Conservation (phyloP, 495 filamentous ascomycete species). For the Sporormia fimetaria region DNA sequence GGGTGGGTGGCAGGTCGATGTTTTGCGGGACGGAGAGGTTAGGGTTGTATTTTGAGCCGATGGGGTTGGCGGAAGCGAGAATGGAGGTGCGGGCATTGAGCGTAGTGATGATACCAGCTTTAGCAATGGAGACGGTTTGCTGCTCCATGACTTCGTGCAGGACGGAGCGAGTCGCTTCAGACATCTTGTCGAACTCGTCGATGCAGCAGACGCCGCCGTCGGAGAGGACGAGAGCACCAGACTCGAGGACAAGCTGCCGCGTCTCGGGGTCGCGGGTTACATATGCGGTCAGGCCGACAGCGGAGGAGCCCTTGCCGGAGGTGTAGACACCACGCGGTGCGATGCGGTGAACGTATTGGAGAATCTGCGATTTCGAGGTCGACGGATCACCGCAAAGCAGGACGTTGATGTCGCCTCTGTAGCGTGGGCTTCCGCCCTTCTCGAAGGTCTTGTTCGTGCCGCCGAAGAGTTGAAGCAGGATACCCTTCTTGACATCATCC, state of each 20-base stretch:
- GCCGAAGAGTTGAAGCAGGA: slow-evolving; percentile 89
- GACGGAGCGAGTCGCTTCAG: slow-evolving; percentile 85
- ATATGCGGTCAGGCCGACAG: slow-evolving; percentile 96
- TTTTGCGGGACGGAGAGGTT: slow-evolving; percentile 94
- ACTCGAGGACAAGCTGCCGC: slow-evolving; percentile 89
- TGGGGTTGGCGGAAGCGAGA: slow-evolving; percentile 92
- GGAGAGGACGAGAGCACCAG: slow-evolving; percentile 85
- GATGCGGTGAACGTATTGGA: slow-evolving; percentile 93
- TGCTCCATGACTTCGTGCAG: slow-evolving; percentile 99
- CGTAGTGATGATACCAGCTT: slow-evolving; percentile 97
- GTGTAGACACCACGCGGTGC: slow-evolving; percentile 96
- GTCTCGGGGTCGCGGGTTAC: slow-evolving; percentile 93
- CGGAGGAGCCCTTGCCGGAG: slow-evolving; percentile 91
- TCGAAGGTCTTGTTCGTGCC: slow-evolving; percentile 98
- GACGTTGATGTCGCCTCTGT: slow-evolving; percentile 94
- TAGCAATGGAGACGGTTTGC: slow-evolving; percentile 96
- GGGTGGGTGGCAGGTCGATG: slow-evolving; percentile 90
- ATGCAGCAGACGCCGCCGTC: slow-evolving; percentile 98
- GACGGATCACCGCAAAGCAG: slow-evolving; percentile 95
- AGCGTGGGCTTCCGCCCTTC: slow-evolving; percentile 88
- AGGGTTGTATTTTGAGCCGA: slow-evolving; percentile 93
- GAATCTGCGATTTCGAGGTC: slow-evolving; percentile 86
- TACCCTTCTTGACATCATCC: slow-evolving; percentile 98
- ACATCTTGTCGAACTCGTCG: slow-evolving; percentile 99
- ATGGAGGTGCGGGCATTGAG: slow-evolving; percentile 91